phyloP scores from a whole-genome alignment of 2,329 filamentous ascomycete genomes.

The Penicillium sp. region DNA sequence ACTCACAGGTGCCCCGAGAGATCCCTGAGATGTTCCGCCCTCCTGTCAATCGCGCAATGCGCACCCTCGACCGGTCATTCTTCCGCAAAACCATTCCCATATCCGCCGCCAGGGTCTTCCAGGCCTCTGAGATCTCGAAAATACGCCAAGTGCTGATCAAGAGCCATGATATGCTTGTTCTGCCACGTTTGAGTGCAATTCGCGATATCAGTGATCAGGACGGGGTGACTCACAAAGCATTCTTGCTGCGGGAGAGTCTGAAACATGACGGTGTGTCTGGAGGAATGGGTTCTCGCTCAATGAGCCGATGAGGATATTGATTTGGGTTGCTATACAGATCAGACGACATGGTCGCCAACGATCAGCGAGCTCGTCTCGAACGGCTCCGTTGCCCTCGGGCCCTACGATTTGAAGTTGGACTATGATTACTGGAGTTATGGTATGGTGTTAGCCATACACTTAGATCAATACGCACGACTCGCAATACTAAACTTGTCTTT shows the following conservation, averaged over 20 bases:
- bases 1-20: conserved; percentile 25
- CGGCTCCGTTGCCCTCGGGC: conserved; percentile 67
- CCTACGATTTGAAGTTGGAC: conserved; percentile 71
- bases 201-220: conserved; percentile 57
- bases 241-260: conserved; percentile 40
- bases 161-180: conserved; percentile 62
- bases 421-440: conserved; percentile 86
- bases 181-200: conserved; percentile 64
- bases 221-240: conserved; percentile 34
- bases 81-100: conserved; percentile 75
- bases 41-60: conserved; percentile 75
- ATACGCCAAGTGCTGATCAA: conserved; percentile 65
- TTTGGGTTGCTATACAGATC: conserved; percentile 47
- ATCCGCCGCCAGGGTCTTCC: conserved; percentile 73
- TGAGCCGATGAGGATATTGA: conserved; percentile 7
- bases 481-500: conserved; percentile 9
- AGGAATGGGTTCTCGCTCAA: conserved; percentile 12
- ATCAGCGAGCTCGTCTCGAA: conserved; percentile 66
- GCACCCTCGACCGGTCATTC: conserved; percentile 75
- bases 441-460: conserved; percentile 45
- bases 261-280: conserved; percentile 42
- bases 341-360: conserved; percentile 71
- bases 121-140: conserved; percentile 69
- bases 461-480: background rate
- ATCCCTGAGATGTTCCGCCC: conserved; percentile 65